Evolutionary conservation across 805 yeast species (phyloP), one percentile per base, ranked within the genome.

Genomic region (Saturnispora serradocipensis): DNA sequence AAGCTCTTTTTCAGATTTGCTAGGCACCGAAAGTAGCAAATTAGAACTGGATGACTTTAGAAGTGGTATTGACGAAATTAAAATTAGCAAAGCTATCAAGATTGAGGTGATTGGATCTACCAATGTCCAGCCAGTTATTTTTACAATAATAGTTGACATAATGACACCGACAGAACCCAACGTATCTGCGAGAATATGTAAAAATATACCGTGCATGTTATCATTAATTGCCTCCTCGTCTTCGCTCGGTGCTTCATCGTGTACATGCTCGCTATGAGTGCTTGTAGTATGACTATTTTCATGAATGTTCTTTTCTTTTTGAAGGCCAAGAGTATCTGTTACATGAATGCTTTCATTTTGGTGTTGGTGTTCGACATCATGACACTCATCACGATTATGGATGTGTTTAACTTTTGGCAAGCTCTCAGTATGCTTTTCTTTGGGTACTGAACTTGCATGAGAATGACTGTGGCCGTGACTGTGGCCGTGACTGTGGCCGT

Each of bases 121-220:
- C 1, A 96, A 84, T 50, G 81, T 77, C 80, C 86, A 78, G 16
- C 80, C 79, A 9, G 76, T 68, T 34, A 81, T 60, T 53, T 82
- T 80, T 8, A 91, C 86, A 39, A 93, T 68, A 5, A 88, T 50
- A 0, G 99, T 91, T 0, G 97, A 89, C 1, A 88, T 67, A n/a
- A 93, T 90, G 16, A 95, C 99, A 6, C 98, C 98, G 0, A 90
- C 95, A 0, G 98, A 91, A 0, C 99, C 99, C 40, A 93, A 71
- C 0, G 98, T 90, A 61, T 93, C 99, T 0, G 99, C 99, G 44
- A 93, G 64, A 30, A 93, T 86, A 60, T 93, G 99, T 44, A 93
- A 71, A 61, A 93, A 93, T 5, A 93, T 88, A 13, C 99, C 99
- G 53, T 84, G 82, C 95, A 91, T 86, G 65, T 91, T 91, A 58